Percentiles rank a stretch among this genome's conserved stretches.
phyloP scores from a whole-genome alignment of 2,329 filamentous ascomycete genomes.

The Tricladium varicosporioides region DNA sequence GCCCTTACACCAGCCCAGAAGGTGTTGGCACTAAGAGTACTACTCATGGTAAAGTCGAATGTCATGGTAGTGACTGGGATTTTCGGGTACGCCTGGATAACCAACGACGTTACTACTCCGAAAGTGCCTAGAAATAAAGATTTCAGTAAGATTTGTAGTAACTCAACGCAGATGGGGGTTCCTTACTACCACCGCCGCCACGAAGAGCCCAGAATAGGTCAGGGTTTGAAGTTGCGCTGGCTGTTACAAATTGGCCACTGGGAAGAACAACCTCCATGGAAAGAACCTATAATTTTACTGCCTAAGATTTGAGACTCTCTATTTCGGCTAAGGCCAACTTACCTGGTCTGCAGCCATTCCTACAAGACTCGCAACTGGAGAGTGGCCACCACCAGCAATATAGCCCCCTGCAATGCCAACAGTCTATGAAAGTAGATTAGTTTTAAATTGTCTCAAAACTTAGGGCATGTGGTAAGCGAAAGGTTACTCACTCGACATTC shows the following conservation, averaged over 20 bases:
- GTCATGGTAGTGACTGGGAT: constrained; percentile 36
- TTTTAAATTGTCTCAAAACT: background rate
- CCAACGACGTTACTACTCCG: constrained; percentile 58
- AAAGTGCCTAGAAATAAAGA: constrained; percentile 45
- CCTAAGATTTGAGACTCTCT: background rate
- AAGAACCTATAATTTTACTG: constrained; percentile 10
- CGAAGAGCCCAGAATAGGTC: constrained; percentile 29
- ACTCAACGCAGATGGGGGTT: background rate
- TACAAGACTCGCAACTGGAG: constrained; percentile 47
- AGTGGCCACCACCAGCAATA: constrained; percentile 60
- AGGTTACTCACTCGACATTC: constrained; percentile 36
- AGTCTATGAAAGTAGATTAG: constrained; percentile 39
- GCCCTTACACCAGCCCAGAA: constrained; percentile 52
- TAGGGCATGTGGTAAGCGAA: background rate
- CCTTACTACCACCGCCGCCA: constrained; percentile 24
- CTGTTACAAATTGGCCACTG: constrained; percentile 22
- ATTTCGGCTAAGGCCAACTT: constrained; percentile 35
- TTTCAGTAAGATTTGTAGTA: background rate
- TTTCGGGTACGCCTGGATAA: constrained; percentile 47
- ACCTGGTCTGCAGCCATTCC: constrained; percentile 62
- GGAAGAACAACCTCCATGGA: constrained; percentile 25
- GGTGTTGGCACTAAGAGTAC: constrained; percentile 44
- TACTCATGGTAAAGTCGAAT: constrained; percentile 47
- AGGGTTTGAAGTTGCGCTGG: constrained; percentile 18
- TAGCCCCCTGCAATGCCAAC: constrained; percentile 44